Evolutionary conservation across 257 asterid genomes (phyloP).

Genomic region (Misopates orontium): DNA sequence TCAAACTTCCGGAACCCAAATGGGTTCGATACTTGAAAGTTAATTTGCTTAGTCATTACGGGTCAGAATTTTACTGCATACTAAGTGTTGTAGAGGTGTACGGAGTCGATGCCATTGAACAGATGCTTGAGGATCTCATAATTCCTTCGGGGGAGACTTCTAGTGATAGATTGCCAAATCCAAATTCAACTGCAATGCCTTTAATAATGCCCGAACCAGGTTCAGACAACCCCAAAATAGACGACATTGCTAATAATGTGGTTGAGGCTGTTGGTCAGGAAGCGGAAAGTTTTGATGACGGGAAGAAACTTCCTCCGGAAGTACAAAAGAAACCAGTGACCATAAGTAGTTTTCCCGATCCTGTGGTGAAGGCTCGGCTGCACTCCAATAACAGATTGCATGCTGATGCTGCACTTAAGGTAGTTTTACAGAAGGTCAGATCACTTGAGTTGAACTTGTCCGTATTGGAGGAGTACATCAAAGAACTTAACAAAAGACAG

Average conservation of each 20-base stretch:
- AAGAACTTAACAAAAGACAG: constrained; percentile 69
- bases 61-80: constrained; percentile 91
- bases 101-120: constrained; percentile 94
- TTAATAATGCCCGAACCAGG: constrained; percentile 39
- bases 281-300: constrained; percentile 43
- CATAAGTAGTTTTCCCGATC: constrained; percentile 42
- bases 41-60: constrained; percentile 74
- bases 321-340: constrained; percentile 38
- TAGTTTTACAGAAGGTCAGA: constrained; percentile 85
- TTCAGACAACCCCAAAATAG: constrained; percentile 36
- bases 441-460: constrained; percentile 77
- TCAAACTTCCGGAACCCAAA: constrained; percentile 81
- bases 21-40: constrained; percentile 91
- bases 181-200: constrained; percentile 51
- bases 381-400: constrained; percentile 67
- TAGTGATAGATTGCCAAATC: constrained; percentile 34
- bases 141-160: constrained; percentile 58
- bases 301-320: constrained; percentile 38
- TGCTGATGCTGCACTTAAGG: constrained; percentile 91
- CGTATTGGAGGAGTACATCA: constrained; percentile 83
- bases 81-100: constrained; percentile 85
- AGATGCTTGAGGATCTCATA: constrained; percentile 95
- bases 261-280: constrained; percentile 40
- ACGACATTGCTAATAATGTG: constrained; percentile 27
- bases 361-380: constrained; percentile 48